Percentiles rank a stretch among this genome's conserved stretches.
These are phyloP conservation scores for Cercospora janseana DNA, from an alignment of 2,329 filamentous ascomycete species.

Conservation along the genomic window DNA sequence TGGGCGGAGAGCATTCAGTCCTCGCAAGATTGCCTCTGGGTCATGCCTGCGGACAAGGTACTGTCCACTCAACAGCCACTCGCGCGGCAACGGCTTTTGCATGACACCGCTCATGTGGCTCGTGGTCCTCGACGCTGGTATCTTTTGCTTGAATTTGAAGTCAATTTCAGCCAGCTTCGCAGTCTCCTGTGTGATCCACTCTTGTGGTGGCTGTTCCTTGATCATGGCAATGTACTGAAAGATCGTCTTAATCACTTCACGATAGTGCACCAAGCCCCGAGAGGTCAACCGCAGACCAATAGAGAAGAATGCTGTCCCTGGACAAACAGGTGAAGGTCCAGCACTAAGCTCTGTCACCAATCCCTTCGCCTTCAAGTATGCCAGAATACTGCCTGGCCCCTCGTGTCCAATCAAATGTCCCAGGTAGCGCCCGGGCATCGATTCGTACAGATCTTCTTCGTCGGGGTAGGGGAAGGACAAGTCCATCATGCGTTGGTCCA, in stretches of 20 bases:
- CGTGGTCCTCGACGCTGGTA: conserved; percentile 82
- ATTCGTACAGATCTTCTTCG: conserved; percentile 74
- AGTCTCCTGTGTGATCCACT: conserved; percentile 94
- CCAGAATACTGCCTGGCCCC: conserved; percentile 85
- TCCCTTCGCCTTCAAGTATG: conserved; percentile 84
- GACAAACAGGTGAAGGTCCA: conserved; percentile 72
- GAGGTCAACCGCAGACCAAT: conserved; percentile 78
- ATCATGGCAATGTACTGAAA: conserved; percentile 92
- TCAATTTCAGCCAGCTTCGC: conserved; percentile 87
- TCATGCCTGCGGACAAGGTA: conserved; percentile 78
- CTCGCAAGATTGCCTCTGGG: conserved; percentile 69
- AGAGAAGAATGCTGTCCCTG: conserved; percentile 77
- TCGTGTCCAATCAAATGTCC: conserved; percentile 90
- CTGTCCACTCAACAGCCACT: conserved; percentile 81
- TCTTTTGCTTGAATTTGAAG: conserved; percentile 94
- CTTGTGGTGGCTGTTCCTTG: conserved; percentile 72
- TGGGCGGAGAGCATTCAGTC: conserved; percentile 70
- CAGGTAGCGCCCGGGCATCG: conserved; percentile 80
- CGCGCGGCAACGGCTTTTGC: conserved; percentile 84
- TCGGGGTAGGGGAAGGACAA: conserved; percentile 83
- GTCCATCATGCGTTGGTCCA: conserved; percentile 77
- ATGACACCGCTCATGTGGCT: conserved; percentile 81
- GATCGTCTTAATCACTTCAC: conserved; percentile 75
- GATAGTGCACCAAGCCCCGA: conserved; percentile 78
- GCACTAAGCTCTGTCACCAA: conserved; percentile 84